phyloP scores from a whole-genome alignment of 176 grass and related monocot species.

The Musa schizocarpa region DNA sequence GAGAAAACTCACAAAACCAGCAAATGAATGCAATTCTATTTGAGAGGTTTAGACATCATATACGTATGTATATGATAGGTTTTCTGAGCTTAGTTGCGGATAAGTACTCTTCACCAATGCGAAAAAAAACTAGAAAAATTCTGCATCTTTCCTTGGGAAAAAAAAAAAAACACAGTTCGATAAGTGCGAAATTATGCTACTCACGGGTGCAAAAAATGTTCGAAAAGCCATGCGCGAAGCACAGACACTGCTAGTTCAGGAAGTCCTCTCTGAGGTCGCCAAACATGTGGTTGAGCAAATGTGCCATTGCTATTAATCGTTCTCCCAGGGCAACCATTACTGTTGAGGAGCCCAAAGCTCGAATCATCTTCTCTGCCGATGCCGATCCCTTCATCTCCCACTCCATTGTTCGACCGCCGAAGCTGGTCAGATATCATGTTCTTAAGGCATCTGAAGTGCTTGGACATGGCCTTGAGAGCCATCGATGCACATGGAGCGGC shows the following conservation, averaged over 20 bases:
- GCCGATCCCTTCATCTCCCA: neutral
- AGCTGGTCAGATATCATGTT: slow-evolving; percentile 16
- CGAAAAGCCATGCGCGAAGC: slow-evolving; percentile 77
- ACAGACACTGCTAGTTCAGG: slow-evolving; percentile 79
- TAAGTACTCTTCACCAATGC: neutral
- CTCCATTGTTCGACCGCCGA: neutral
- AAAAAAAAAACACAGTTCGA: neutral
- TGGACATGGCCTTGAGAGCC: slow-evolving; percentile 14
- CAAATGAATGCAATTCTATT: too few relatives aligned
- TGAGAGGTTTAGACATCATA: too few relatives aligned
- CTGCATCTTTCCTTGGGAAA: neutral
- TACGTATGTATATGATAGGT: too few relatives aligned
- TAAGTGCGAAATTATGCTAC: neutral
- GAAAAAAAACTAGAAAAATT: neutral
- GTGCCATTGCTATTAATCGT: neutral
- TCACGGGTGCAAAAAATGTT: slow-evolving; percentile 41
- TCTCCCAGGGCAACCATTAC: slow-evolving; percentile 30
- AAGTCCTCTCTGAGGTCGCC: slow-evolving; percentile 70
- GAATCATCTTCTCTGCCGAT: slow-evolving; percentile 40
- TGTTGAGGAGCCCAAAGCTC: slow-evolving; percentile 45
- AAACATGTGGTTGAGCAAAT: slow-evolving; percentile 68
- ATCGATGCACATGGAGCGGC: slow-evolving; percentile 9
- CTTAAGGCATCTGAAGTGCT: slow-evolving; percentile 16
- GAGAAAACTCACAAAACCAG: too few relatives aligned
- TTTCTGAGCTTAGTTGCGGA: too few relatives aligned